A percentile compares a stretch with the other conserved stretches of the same genome.
These are phyloP conservation scores for Cladophialophora chaetospira DNA, from an alignment of 2,329 filamentous ascomycete genomes.

Conservation along the genomic window DNA sequence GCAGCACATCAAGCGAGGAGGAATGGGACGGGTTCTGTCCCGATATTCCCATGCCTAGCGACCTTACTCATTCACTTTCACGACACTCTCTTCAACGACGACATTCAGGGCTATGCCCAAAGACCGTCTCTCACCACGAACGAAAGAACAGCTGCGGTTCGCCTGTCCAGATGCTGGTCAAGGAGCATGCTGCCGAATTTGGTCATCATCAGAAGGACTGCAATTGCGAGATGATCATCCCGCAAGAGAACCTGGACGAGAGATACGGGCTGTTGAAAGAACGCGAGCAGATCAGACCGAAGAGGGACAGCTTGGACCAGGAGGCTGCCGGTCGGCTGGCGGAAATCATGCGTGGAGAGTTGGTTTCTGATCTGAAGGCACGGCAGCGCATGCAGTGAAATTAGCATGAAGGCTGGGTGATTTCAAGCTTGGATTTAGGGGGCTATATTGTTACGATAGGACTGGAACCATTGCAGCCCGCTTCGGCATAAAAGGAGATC, in stretches of 20 bases:
- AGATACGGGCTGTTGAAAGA: constrained; percentile 26
- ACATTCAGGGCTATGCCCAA: constrained; percentile 26
- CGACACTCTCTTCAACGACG: constrained; percentile 16
- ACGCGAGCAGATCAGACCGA: constrained; percentile 10
- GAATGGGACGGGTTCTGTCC: constrained; percentile 26
- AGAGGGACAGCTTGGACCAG: constrained; percentile 14
- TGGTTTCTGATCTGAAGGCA: constrained; percentile 25
- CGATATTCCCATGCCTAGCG: constrained; percentile 26
- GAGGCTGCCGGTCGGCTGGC: constrained; percentile 16
- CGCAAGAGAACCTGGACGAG: constrained; percentile 23
- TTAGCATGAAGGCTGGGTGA: not conserved
- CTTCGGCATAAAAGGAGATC: no score
- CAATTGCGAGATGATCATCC: constrained; percentile 24
- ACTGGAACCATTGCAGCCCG: no score
- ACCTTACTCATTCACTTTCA: constrained; percentile 7
- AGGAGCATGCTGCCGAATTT: not conserved
- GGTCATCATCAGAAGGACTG: constrained; percentile 18
- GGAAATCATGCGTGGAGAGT: constrained; percentile 25
- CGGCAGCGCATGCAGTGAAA: constrained; percentile 12
- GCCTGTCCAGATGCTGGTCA: constrained; percentile 24
- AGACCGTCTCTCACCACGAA: constrained; percentile 9
- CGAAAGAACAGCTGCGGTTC: constrained; percentile 10
- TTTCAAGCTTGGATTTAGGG: no score
- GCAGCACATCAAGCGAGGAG: constrained; percentile 19
- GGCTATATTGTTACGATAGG: no score